Evolutionary conservation across 306 rosid genomes (phyloP).

Genomic region (Sicyos baderoa): DNA sequence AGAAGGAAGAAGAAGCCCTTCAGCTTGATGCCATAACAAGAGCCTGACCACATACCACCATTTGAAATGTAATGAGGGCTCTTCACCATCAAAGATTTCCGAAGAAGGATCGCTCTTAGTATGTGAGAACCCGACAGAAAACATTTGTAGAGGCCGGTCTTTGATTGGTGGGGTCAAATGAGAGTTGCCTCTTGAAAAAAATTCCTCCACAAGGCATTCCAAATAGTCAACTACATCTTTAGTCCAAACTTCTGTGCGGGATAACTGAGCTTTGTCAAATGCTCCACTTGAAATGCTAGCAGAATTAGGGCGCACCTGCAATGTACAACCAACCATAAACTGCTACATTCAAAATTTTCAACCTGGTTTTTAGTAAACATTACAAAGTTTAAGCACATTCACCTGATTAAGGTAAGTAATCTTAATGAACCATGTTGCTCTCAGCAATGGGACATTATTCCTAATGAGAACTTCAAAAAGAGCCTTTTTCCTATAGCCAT

Average conservation of each 20-base stretch:
- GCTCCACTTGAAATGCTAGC: conserved; percentile 49
- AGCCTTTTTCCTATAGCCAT: conserved; percentile 60
- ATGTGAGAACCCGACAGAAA: conserved; percentile 49
- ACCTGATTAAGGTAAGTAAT: conserved; percentile 93
- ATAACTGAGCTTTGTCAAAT: conserved; percentile 62
- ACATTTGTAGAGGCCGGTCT: conserved; percentile 54
- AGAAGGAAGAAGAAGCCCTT: conserved; percentile 76
- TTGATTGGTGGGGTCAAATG: conserved; percentile 42
- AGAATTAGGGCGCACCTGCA: conserved; percentile 70
- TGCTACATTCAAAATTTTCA: conserved; percentile 26
- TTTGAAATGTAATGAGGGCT: conserved; percentile 71
- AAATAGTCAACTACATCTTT: conserved; percentile 79
- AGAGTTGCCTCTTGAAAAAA: conserved; percentile 48
- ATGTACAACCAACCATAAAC: conserved; percentile 29
- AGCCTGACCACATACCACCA: conserved; percentile 94
- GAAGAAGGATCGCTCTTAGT: conserved; percentile 44
- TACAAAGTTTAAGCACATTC: conserved; percentile 14
- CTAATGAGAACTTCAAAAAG: conserved; percentile 75
- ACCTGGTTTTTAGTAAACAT: conserved; percentile 13
- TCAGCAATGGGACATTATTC: conserved; percentile 88
- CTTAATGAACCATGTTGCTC: conserved; percentile 95
- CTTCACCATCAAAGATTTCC: conserved; percentile 54
- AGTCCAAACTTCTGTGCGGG: conserved; percentile 88
- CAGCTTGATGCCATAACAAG: conserved; percentile 89
- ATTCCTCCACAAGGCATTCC: conserved; percentile 74